A percentile compares a stretch with the other conserved stretches of the same genome.
Conservation (phyloP, 2,329 filamentous ascomycete species). For the Epichloe amarillans region DNA sequence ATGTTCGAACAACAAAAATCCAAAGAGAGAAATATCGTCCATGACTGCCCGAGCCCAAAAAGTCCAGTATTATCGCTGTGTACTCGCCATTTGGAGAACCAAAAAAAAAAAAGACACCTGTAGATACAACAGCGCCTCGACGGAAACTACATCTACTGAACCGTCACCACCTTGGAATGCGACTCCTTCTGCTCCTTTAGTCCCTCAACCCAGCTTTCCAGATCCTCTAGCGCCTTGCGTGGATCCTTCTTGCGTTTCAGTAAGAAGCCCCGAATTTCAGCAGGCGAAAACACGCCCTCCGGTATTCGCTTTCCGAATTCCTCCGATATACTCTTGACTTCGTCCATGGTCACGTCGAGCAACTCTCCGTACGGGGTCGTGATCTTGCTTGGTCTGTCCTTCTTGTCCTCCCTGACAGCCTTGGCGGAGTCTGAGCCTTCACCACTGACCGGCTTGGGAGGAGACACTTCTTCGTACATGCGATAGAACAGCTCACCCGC, state of each 20-base stretch:
- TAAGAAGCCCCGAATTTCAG: conserved; percentile 52
- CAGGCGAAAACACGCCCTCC: conserved; percentile 38
- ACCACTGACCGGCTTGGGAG: conserved; percentile 2
- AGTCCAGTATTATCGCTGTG: no score
- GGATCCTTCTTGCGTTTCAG: conserved; percentile 48
- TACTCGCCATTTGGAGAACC: no score
- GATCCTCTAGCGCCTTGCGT: conserved; percentile 38
- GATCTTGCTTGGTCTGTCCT: background rate
- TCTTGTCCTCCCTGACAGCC: background rate
- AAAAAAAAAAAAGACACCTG: no score
- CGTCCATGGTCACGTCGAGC: conserved; percentile 22
- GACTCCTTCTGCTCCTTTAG: conserved; percentile 36
- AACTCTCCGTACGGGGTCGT: conserved; percentile 4
- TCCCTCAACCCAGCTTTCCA: conserved; percentile 38
- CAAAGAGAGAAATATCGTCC: no score
- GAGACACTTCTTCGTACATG: conserved; percentile 37
- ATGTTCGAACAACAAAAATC: no score
- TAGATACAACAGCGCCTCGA: no score
- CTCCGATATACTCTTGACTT: conserved; percentile 30
- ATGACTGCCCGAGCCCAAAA: no score
- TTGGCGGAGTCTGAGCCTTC: background rate
- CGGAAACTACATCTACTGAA: conserved; percentile 20
- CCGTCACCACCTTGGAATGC: conserved; percentile 33
- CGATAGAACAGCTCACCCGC: conserved; percentile 44
- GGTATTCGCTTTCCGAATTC: conserved; percentile 42